Evolutionary conservation across 2,329 filamentous ascomycete species (phyloP), one percentile per base, ranked within the genome.

Genomic region (Nakataea oryzae): DNA sequence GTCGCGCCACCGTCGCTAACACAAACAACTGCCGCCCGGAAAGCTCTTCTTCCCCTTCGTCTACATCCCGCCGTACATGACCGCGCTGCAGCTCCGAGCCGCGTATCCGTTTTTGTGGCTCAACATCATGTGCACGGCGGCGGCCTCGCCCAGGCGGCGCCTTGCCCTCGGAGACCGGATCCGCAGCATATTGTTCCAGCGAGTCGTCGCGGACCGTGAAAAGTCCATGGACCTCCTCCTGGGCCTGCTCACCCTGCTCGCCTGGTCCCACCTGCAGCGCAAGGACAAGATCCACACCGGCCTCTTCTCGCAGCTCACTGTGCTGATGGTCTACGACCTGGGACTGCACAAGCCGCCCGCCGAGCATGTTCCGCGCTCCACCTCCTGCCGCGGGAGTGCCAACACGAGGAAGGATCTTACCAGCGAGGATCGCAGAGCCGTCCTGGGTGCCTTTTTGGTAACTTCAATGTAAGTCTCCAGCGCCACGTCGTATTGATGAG

Each of bases 141-240:
- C 73, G 34, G 78, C 74, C 66, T 77, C 75, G 6, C 69, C 72
- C 0, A 64, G 70, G 2, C 71, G 75, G 60, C 78, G 80, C 64
- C 55, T 68, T 0, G 68, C 68, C 1, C 64, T 80, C 26, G 71
- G 72, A 50, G 72, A 73, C 2, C 73, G 70, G 54, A 71, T 79
- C 4, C 76, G 78, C 30, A 69, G 75, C 57, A 72, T 77, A 30
- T 59, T 82, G 14, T 74, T 76, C 0, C 72, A 74, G 41, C 73
- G 74, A 58, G 68, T 82, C 17, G 65, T 82, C 9, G 63, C 79
- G 27, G 72, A 78, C n/a, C 71, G 74, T 26, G 78, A 81, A 62
- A 73, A 74, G 32, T 74, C 68, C 54, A 71, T 82, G 56, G 81
- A 84, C 64, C 64, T 82, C 21, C 69, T 84, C 1, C 70, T 79